phyloP scores from a whole-genome alignment of 352 stramenopile species.

The Phytophthora crassamura region DNA sequence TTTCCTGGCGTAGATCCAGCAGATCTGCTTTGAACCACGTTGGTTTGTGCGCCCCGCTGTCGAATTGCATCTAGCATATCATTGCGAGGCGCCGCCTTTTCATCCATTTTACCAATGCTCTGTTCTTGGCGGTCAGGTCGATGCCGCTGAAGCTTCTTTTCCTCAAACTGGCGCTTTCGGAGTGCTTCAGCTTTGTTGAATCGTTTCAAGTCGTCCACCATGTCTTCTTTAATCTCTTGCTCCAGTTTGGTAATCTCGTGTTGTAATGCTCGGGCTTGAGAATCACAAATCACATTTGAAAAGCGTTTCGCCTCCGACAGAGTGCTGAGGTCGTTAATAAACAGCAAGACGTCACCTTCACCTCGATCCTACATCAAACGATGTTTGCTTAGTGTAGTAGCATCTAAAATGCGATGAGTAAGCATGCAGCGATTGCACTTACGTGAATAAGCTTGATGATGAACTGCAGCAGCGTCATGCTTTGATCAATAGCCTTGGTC shows the following conservation, averaged over 20 bases:
- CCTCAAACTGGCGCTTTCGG: conserved; percentile 41
- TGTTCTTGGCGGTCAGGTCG: neutral
- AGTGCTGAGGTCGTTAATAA: conserved; percentile 64
- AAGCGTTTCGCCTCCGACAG: conserved; percentile 68
- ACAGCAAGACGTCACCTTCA: conserved; percentile 70
- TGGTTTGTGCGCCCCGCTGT: conserved; percentile 17
- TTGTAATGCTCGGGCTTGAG: conserved; percentile 57
- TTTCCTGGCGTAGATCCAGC: neutral
- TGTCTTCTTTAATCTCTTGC: conserved; percentile 79
- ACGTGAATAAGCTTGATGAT: conserved; percentile 84
- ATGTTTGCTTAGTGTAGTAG: too few species aligned
- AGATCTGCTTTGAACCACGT: neutral
- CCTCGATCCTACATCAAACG: conserved; percentile 59
- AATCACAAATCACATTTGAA: conserved; percentile 73
- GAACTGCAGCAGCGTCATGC: conserved; percentile 77
- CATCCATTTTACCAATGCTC: neutral
- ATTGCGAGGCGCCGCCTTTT: conserved; percentile 16
- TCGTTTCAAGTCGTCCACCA: conserved; percentile 55
- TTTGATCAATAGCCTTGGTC: conserved; percentile 83
- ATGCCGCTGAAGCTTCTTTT: conserved; percentile 21
- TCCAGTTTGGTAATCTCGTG: conserved; percentile 62
- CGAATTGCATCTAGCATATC: conserved; percentile 42
- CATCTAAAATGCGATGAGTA: neutral
- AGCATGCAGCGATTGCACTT: conserved; percentile 19
- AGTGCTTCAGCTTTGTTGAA: conserved; percentile 59